These are phyloP conservation scores for Saccharomyces hybrid DNA, from an alignment of 1,139 yeast species.

Conservation along the genomic window DNA sequence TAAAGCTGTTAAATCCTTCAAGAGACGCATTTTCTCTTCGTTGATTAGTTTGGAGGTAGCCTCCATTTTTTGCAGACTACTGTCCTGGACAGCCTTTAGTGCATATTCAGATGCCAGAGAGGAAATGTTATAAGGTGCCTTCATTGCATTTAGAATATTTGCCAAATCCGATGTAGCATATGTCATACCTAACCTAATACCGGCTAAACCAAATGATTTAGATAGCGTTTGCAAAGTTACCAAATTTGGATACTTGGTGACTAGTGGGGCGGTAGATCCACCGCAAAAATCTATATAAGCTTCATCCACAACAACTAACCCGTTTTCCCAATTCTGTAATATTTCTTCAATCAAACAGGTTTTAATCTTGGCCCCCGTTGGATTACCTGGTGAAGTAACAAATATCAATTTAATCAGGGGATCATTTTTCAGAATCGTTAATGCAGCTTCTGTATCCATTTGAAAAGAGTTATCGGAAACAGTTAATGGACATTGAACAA, in stretches of 20 bases:
- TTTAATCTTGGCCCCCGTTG: conserved; percentile 67
- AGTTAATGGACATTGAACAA: conserved; percentile 62
- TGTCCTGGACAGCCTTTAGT: conserved; percentile 54
- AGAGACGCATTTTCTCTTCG: conserved; percentile 47
- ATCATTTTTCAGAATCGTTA: conserved; percentile 46
- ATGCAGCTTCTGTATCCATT: conserved; percentile 50
- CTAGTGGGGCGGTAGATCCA: conserved; percentile 72
- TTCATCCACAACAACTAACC: conserved; percentile 83
- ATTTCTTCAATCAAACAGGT: conserved; percentile 44
- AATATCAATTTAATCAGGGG: conserved; percentile 62
- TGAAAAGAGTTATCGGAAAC: conserved; percentile 52
- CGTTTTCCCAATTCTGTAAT: conserved; percentile 54
- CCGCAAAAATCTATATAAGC: conserved; percentile 90
- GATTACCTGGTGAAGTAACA: conserved; percentile 98
- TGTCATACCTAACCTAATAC: conserved; percentile 81
- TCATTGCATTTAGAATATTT: conserved; percentile 70
- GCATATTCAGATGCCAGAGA: conserved; percentile 75
- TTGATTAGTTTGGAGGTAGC: conserved; percentile 43
- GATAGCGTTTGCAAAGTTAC: conserved; percentile 89
- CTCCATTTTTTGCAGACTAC: conserved; percentile 56
- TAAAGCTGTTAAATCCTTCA: conserved; percentile 45
- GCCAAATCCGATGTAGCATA: conserved; percentile 57
- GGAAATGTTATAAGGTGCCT: conserved; percentile 92
- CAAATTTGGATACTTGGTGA: conserved; percentile 71
- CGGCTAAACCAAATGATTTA: conserved; percentile 93